phyloP scores from a whole-genome alignment of 2,329 filamentous ascomycete species.

The Sclerotinia spermophila region DNA sequence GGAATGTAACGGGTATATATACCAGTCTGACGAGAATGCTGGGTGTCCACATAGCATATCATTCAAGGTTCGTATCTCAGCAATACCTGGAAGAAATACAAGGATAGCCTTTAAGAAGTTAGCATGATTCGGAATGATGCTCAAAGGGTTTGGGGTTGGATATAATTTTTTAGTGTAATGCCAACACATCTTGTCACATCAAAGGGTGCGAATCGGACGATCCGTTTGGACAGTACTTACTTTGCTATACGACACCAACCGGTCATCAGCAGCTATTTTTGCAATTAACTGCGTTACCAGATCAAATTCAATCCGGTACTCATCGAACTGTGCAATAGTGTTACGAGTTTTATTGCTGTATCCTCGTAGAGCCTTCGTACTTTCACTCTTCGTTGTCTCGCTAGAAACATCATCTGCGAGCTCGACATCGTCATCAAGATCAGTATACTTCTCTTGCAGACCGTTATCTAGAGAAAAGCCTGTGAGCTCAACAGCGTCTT shows the following conservation, averaged over 20 bases:
- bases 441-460: slow-evolving; percentile 47
- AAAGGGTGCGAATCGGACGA: background rate
- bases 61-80: slow-evolving; percentile 84
- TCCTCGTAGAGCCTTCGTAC: slow-evolving; percentile 61
- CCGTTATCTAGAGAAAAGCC: slow-evolving; percentile 61
- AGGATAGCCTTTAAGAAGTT: slow-evolving; percentile 63
- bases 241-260: slow-evolving; percentile 68
- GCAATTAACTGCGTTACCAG: slow-evolving; percentile 76
- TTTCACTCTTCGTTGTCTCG: slow-evolving; percentile 46
- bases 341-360: slow-evolving; percentile 76
- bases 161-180: background rate
- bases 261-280: slow-evolving; percentile 66
- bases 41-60: slow-evolving; percentile 77
- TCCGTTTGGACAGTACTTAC: slow-evolving; percentile 4
- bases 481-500: slow-evolving; percentile 88
- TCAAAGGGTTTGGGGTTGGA: background rate
- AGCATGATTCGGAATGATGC: background rate
- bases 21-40: slow-evolving; percentile 72
- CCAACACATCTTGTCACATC: background rate
- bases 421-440: slow-evolving; percentile 58
- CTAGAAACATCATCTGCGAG: slow-evolving; percentile 48
- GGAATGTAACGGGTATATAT: slow-evolving; percentile 86
- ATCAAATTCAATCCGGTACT: slow-evolving; percentile 88
- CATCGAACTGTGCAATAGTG: slow-evolving; percentile 74
- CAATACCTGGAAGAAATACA: slow-evolving; percentile 93